Percentiles rank a stretch among this genome's conserved stretches.
Evolutionary conservation across 2,329 filamentous ascomycete genomes (phyloP).

Genomic region (Neofusicoccum ribis): DNA sequence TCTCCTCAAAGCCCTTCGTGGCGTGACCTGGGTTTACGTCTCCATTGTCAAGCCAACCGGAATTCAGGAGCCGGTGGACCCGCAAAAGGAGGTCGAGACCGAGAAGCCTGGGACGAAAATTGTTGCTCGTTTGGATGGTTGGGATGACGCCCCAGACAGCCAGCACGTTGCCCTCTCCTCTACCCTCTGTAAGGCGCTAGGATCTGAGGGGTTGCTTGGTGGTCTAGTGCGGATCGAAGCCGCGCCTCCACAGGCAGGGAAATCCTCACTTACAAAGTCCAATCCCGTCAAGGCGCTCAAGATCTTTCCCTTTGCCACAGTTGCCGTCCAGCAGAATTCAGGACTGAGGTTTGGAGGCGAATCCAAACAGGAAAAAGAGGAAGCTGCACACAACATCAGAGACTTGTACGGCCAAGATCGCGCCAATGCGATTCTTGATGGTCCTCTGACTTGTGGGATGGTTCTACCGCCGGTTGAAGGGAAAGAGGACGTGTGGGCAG

Average conservation of each 20-base stretch:
- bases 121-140: conserved; percentile 72
- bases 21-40: conserved; percentile 75
- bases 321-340: conserved; percentile 57
- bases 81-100: conserved; percentile 66
- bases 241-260: conserved; percentile 70
- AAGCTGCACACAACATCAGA: conserved; percentile 69
- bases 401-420: conserved; percentile 66
- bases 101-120: conserved; percentile 64
- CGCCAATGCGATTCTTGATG: conserved; percentile 65
- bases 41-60: conserved; percentile 83
- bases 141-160: conserved; percentile 84
- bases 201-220: conserved; percentile 72
- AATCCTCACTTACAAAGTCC: conserved; percentile 45
- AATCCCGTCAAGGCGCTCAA: conserved; percentile 64
- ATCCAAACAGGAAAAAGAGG: conserved; percentile 78
- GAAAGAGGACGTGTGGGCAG: conserved; percentile 67
- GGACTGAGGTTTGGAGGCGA: conserved; percentile 86
- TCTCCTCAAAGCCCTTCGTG: conserved; percentile 69
- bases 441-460: conserved; percentile 87
- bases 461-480: conserved; percentile 64
- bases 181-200: conserved; percentile 71
- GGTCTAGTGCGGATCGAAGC: conserved; percentile 85
- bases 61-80: conserved; percentile 69
- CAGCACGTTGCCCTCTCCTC: conserved; percentile 79
- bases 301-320: conserved; percentile 74